Conservation (phyloP, 2,329 filamentous ascomycete species). For the Metarhizium brunneum region DNA sequence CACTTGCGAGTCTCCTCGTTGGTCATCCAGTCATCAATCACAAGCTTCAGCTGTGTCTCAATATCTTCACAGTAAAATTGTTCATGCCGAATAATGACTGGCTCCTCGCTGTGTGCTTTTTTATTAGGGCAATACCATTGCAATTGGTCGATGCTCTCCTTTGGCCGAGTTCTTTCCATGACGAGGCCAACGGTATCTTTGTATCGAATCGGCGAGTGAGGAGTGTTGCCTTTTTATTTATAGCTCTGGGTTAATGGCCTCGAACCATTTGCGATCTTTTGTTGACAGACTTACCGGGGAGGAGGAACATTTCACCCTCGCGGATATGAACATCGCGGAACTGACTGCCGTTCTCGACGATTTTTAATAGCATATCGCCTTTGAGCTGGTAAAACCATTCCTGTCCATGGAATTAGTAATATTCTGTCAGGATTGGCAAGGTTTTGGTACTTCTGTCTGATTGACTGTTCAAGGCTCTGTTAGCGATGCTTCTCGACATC, state of each 20-base stretch:
- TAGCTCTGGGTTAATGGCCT: background rate
- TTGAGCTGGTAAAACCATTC: background rate
- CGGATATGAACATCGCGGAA: background rate
- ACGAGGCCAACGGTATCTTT: background rate
- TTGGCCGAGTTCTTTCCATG: background rate
- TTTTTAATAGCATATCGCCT: background rate
- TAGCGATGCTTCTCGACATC: background rate
- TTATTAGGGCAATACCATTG: background rate
- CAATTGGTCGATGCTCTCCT: background rate
- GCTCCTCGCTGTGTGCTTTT: background rate
- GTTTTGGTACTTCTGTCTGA: background rate
- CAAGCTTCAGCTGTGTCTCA: background rate
- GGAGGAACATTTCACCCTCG: background rate
- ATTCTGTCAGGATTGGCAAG: background rate
- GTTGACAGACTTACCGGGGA: background rate
- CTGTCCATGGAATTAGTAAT: background rate
- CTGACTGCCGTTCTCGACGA: background rate
- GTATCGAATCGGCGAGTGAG: background rate
- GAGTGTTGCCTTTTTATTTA: background rate
- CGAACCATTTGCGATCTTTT: background rate
- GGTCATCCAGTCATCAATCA: background rate
- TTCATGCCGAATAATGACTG: background rate
- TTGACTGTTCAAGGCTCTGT: background rate
- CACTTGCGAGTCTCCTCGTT: background rate
- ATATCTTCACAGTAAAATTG: background rate